These are phyloP conservation scores for Hippophae gyantsensis DNA, from an alignment of 306 rosid species.

Conservation along the genomic window DNA sequence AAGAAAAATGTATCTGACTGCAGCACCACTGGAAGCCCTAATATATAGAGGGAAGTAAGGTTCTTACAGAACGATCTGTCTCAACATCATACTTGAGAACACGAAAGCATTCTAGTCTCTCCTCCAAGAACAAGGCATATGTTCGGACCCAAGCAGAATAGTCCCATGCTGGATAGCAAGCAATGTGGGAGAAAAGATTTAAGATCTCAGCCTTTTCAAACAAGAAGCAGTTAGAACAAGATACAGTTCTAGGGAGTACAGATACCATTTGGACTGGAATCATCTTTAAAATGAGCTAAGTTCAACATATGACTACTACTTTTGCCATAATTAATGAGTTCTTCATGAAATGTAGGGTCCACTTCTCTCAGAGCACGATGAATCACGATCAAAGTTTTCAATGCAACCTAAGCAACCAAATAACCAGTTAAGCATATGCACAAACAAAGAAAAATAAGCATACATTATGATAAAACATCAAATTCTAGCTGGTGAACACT, in stretches of 20 bases:
- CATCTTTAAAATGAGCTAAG: constrained; percentile 13
- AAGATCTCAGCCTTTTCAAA: background rate
- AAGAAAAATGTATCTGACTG: too few species aligned
- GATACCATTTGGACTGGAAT: constrained; percentile 15
- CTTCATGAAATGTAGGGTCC: constrained; percentile 6
- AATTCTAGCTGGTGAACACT: too few species aligned
- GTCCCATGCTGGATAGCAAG: constrained; percentile 6
- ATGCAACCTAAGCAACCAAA: constrained; percentile 14
- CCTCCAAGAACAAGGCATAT: constrained; percentile 18
- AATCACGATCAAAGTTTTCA: constrained; percentile 10
- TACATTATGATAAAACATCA: background rate
- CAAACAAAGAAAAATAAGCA: background rate
- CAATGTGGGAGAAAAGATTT: background rate
- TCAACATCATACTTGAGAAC: constrained; percentile 14
- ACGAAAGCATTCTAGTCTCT: constrained; percentile 8
- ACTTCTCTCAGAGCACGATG: constrained; percentile 20
- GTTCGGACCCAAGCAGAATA: constrained; percentile 8
- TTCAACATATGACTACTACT: constrained; percentile 14
- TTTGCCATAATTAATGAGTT: constrained; percentile 11
- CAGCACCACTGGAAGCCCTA: background rate
- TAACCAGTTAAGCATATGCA: background rate
- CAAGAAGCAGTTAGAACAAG: background rate
- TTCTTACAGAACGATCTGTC: constrained; percentile 13
- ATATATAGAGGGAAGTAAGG: background rate
- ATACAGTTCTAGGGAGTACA: background rate